Percentiles rank a stretch among this genome's conserved stretches.
Conservation (phyloP, 495 filamentous ascomycete genomes). For the Jackrogersella minutella region DNA sequence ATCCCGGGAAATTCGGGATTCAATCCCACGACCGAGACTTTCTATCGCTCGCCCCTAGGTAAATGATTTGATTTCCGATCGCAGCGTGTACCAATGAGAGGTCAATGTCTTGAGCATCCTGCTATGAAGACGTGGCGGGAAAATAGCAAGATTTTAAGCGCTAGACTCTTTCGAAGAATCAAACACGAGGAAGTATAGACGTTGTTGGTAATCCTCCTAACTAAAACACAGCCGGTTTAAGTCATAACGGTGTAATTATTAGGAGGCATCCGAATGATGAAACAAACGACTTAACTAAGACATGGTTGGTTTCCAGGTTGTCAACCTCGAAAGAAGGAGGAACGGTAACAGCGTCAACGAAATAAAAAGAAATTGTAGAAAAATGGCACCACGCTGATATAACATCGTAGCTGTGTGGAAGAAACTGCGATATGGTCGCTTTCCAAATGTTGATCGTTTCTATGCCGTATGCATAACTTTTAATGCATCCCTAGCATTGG, state of each 20-base stretch:
- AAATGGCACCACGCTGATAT: slow-evolving; percentile 20
- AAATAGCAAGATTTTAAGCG: slow-evolving; percentile 10
- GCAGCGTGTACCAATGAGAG: slow-evolving; percentile 18
- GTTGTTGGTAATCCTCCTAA: slow-evolving; percentile 10
- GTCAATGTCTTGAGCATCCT: slow-evolving; percentile 17
- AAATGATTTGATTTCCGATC: slow-evolving; percentile 20
- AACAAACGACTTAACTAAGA: slow-evolving; percentile 28
- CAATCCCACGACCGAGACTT: slow-evolving; percentile 12
- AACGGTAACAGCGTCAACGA: no score
- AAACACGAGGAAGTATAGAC: slow-evolving; percentile 15
- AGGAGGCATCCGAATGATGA: slow-evolving; percentile 21
- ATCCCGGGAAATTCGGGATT: slow-evolving; percentile 33
- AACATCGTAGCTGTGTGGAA: slow-evolving; percentile 17
- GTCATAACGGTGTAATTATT: slow-evolving; percentile 23
- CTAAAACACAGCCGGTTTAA: slow-evolving; percentile 16
- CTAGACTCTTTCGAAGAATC: slow-evolving; percentile 17
- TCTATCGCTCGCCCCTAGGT: slow-evolving; percentile 12
- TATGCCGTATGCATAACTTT: slow-evolving; percentile 34
- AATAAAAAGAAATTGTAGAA: background rate
- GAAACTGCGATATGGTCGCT: slow-evolving; percentile 2
- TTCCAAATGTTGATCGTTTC: slow-evolving; percentile 25
- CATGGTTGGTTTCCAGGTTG: background rate
- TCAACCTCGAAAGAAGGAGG: slow-evolving; percentile 10
- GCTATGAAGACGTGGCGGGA: slow-evolving; percentile 12
- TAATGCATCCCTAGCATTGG: slow-evolving; percentile 20